A percentile compares a stretch with the other conserved stretches of the same genome.
These are phyloP conservation scores for Spizellomyces punctatus DNA, from an alignment of 192 early-diverging fungal genomes.

Conservation along the genomic window DNA sequence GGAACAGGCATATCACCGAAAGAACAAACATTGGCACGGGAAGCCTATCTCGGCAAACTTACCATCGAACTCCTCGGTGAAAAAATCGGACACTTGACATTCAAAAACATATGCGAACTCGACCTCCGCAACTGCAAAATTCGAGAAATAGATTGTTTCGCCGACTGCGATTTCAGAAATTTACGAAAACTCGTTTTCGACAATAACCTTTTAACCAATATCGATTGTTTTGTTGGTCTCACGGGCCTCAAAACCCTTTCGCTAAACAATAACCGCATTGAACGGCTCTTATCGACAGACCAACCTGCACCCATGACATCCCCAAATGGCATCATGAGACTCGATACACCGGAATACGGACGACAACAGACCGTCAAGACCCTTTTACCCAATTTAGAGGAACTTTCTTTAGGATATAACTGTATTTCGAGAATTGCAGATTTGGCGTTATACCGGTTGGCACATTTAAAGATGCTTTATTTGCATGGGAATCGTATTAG, in stretches of 20 bases:
- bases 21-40: conserved; percentile 54
- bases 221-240: conserved; percentile 52
- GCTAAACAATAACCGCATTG: conserved; percentile 59
- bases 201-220: conserved; percentile 53
- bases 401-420: conserved; percentile 62
- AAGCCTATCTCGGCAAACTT: conserved; percentile 60
- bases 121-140: conserved; percentile 68
- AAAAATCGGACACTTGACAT: conserved; percentile 60
- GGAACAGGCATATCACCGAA: conserved; percentile 55
- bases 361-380: background rate
- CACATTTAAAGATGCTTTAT: conserved; percentile 51
- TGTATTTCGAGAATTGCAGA: conserved; percentile 53
- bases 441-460: conserved; percentile 51
- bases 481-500: conserved; percentile 58
- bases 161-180: conserved; percentile 52
- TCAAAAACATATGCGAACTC: conserved; percentile 59
- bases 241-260: conserved; percentile 46
- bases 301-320: conserved; percentile 24
- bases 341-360: background rate
- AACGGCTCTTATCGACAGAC: conserved; percentile 49
- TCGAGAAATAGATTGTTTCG: conserved; percentile 61
- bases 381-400: conserved; percentile 53
- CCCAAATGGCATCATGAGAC: conserved; percentile 18
- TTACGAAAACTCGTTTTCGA: conserved; percentile 61
- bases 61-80: conserved; percentile 62